Evolutionary conservation across 2,329 filamentous ascomycete genomes (phyloP).

Genomic region (Talaromyces atroroseus): DNA sequence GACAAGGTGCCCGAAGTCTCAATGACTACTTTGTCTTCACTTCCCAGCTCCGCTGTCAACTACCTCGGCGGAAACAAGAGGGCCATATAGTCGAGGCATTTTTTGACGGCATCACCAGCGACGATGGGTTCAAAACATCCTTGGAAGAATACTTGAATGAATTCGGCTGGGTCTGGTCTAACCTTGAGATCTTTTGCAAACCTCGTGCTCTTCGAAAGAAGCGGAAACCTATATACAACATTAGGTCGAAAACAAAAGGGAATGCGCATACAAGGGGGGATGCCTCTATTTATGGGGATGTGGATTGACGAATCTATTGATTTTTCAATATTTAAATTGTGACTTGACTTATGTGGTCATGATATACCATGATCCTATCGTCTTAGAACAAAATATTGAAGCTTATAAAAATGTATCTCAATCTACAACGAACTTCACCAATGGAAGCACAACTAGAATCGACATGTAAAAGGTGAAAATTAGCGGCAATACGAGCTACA

Average conservation of each 20-base stretch:
- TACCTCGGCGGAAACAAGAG: slow-evolving; percentile 18
- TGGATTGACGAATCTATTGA: neutral
- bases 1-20: slow-evolving; percentile 21
- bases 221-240: neutral
- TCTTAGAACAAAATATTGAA: too few species aligned
- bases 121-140: slow-evolving; percentile 14
- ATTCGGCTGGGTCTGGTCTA: slow-evolving; percentile 26
- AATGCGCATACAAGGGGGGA: neutral
- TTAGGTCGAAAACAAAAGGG: slow-evolving; percentile 1
- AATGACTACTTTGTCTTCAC: slow-evolving; percentile 24
- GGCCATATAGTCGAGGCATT: slow-evolving; percentile 25
- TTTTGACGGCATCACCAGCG: slow-evolving; percentile 24
- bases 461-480: too few species aligned
- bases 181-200: slow-evolving; percentile 13
- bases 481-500: too few species aligned
- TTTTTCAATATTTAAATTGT: neutral
- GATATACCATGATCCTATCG: too few species aligned
- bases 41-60: slow-evolving; percentile 15
- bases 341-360: too few species aligned
- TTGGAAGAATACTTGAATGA: slow-evolving; percentile 21
- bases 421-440: too few species aligned
- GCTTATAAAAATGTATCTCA: too few species aligned
- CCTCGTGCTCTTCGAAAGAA: slow-evolving; percentile 1
- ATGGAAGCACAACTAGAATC: too few species aligned
- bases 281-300: neutral